phyloP scores from a whole-genome alignment of 2,329 filamentous ascomycete genomes.

The Fusarium penzigii region DNA sequence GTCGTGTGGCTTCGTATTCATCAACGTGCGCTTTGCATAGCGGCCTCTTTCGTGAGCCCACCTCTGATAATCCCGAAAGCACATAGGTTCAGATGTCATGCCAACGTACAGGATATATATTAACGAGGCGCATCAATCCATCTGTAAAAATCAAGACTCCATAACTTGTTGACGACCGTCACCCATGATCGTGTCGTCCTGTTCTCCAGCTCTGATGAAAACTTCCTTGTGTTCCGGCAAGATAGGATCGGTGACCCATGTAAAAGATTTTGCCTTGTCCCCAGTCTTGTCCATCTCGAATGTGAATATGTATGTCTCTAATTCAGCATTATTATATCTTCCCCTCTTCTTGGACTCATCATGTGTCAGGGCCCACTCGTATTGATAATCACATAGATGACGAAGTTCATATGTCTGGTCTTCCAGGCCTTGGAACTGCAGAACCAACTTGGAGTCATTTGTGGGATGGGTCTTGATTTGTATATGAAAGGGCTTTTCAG shows the following conservation, averaged over 20 bases:
- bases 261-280: neutral
- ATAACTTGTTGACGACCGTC: neutral
- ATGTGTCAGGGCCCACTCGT: neutral
- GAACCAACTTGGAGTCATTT: neutral
- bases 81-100: too few species aligned
- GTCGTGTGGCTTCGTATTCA: too few species aligned
- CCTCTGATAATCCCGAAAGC: too few species aligned
- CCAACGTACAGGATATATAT: too few species aligned
- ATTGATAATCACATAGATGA: neutral
- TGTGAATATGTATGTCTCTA: neutral
- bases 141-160: neutral
- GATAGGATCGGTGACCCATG: neutral
- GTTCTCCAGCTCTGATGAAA: neutral
- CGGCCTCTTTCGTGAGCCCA: too few species aligned
- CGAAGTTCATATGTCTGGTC: slow-evolving; percentile 1
- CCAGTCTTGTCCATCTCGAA: neutral
- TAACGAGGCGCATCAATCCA: too few species aligned
- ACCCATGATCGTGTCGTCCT: neutral
- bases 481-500: neutral
- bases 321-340: neutral
- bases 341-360: slow-evolving; percentile 1
- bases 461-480: neutral
- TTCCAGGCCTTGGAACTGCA: neutral
- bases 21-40: too few species aligned
- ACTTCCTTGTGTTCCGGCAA: neutral